Base-by-base conservation (phyloP, 805 yeast genomes). In the Saccharomycopsis capsularis region DNA sequence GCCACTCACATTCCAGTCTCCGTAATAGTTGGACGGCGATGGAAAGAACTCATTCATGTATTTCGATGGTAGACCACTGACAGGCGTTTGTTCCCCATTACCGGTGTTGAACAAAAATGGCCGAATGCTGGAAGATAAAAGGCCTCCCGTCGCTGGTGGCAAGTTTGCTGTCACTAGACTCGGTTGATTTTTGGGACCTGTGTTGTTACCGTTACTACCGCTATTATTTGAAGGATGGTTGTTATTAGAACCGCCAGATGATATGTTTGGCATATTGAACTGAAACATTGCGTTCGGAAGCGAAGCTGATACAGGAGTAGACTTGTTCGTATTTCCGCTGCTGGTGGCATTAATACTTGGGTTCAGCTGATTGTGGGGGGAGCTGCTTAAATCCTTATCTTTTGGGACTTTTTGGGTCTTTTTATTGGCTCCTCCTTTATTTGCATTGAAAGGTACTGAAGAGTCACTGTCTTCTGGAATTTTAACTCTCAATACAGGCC, bases 1-100 rank as follows among this genome's bases (percentile, higher is more conserved):
- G n/a, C 42, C 24, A 13, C 42, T 25, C 5, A 46, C 51, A 15
- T 44, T 48, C 55, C 55, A 52, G n/a, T 54, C 55, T 0, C 52
- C 47, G 57, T 83, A 85, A 56, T 81, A 79, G 54, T 77, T 83
- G n/a, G 81, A 76, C 0, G 96, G 96, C 4, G 91, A 83, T 27
- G 89, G 90, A 58, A 86, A 79, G 60, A 82, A 52, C 46, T 63
- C 68, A 41, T 62, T 64, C 24, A 62, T 63, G 49, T 62, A 65
- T 41, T 63, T 63, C 1, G 67, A 62, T 2, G 95, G 90, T 22
- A 85, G 66, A 0, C 79, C 81, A 4, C 83, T 82, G 13, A 83
- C 63, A 2, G 90, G 87, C 0, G 89, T 80, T 52, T 82, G 88
- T 36, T 82, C 88, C 11, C 82, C 78, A 24, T 60, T 56, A 16